A percentile compares a stretch with the other conserved stretches of the same genome.
These are phyloP conservation scores for Toxoplasma gondii DNA, from an alignment of 169 alveolate genomes.

Conservation along the genomic window DNA sequence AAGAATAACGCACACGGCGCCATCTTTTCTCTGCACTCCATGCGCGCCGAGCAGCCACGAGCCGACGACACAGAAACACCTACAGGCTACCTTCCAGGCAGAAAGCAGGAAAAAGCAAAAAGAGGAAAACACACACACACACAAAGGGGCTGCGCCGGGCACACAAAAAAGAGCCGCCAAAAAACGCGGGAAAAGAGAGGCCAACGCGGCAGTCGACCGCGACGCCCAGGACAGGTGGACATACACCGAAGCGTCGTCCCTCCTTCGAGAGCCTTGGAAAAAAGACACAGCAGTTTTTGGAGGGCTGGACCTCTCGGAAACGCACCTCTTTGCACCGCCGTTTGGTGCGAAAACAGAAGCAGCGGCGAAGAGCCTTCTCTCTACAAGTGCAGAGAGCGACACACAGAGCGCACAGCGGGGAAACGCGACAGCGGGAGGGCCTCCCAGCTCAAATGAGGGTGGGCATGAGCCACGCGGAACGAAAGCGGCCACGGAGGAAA, in stretches of 20 bases:
- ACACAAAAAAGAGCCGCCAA: no score
- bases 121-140: not conserved
- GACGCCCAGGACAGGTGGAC: no score
- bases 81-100: no score
- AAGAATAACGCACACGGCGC: not conserved
- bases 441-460: not conserved
- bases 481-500: not conserved
- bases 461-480: not conserved
- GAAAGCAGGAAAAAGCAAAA: not conserved
- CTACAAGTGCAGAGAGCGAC: not conserved
- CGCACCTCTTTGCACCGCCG: no score
- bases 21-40: not conserved
- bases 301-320: no score
- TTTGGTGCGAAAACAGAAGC: not conserved
- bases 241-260: no score
- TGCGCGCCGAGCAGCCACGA: not conserved
- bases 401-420: not conserved
- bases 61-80: not conserved
- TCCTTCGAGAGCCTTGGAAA: no score
- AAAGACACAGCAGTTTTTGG: no score
- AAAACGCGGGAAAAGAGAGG: no score
- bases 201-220: no score
- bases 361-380: not conserved
- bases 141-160: not conserved
- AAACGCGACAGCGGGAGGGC: not conserved